These are phyloP conservation scores for Hypoxylon sp. DNA, from an alignment of 2,329 filamentous ascomycete genomes.

Conservation along the genomic window DNA sequence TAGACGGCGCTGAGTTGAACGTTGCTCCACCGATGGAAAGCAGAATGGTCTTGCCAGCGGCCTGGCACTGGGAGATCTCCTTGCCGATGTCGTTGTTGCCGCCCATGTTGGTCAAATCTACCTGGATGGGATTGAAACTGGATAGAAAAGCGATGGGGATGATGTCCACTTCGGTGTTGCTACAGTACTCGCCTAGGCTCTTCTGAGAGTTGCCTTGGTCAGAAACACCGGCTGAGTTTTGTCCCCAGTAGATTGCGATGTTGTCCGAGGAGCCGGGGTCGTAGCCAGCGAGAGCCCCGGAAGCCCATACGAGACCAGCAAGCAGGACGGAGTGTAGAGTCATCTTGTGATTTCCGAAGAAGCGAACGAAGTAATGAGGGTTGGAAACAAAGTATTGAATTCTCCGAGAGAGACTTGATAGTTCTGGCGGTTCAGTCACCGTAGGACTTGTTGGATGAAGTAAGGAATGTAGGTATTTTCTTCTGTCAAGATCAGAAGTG, in stretches of 20 bases:
- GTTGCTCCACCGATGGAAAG: constrained; percentile 79
- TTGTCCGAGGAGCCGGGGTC: constrained; percentile 64
- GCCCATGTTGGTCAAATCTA: constrained; percentile 78
- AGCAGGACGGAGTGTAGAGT: constrained; percentile 4
- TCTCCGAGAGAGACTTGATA: neutral
- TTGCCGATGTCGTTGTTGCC: constrained; percentile 56
- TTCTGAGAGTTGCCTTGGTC: constrained; percentile 61
- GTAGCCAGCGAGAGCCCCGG: constrained; percentile 57
- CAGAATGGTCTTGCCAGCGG: constrained; percentile 76
- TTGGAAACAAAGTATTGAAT: neutral
- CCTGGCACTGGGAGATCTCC: constrained; percentile 71
- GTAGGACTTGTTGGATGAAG: constrained; percentile 2
- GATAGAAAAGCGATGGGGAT: constrained; percentile 75
- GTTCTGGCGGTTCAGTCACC: neutral
- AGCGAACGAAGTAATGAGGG: neutral
- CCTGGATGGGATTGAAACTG: constrained; percentile 65
- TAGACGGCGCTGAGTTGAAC: constrained; percentile 71
- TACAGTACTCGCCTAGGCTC: constrained; percentile 69
- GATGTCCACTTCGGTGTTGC: constrained; percentile 65
- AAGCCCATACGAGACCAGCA: constrained; percentile 26
- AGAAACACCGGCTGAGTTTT: constrained; percentile 70
- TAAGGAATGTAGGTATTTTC: constrained; percentile 1
- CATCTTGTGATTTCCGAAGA: constrained; percentile 19
- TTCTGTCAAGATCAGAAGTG: constrained; percentile 1
- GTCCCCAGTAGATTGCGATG: constrained; percentile 60